phyloP scores from a whole-genome alignment of 768 basidiomycete genomes.

The Hericium rajendrae region DNA sequence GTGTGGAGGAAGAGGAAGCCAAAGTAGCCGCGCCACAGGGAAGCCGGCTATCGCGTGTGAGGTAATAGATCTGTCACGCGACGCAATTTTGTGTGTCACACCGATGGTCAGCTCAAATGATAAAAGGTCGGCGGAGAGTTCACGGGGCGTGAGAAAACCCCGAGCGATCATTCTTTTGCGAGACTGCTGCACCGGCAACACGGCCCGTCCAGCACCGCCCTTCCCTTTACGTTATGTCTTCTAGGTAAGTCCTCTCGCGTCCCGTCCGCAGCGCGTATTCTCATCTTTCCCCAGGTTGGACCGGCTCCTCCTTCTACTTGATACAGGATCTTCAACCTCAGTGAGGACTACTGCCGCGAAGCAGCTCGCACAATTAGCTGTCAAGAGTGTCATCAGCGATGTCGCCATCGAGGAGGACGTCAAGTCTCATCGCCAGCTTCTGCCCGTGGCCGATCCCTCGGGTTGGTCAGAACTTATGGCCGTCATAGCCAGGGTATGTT shows the following conservation, averaged over 20 bases:
- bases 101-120: slow-evolving; percentile 9
- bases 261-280: background rate
- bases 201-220: slow-evolving; percentile 40
- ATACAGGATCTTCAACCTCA: slow-evolving; percentile 85
- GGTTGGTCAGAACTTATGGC: slow-evolving; percentile 89
- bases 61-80: slow-evolving; percentile 14
- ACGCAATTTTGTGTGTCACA: slow-evolving; percentile 14
- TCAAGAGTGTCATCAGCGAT: slow-evolving; percentile 76
- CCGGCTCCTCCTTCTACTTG: slow-evolving; percentile 90
- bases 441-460: slow-evolving; percentile 49
- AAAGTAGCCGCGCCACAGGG: background rate
- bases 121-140: slow-evolving; percentile 17
- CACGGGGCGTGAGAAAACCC: slow-evolving; percentile 31
- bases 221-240: slow-evolving; percentile 61
- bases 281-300: slow-evolving; percentile 58
- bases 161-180: slow-evolving; percentile 28
- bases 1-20: too few relatives aligned
- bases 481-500: slow-evolving; percentile 76
- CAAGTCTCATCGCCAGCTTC: slow-evolving; percentile 52
- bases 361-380: slow-evolving; percentile 88
- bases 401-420: slow-evolving; percentile 73
- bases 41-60: slow-evolving; percentile 12
- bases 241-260: slow-evolving; percentile 38
- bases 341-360: slow-evolving; percentile 94
- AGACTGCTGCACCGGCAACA: slow-evolving; percentile 26